Evolutionary conservation across 2,329 filamentous ascomycete species (phyloP), one percentile per base, ranked within the genome.

Genomic region (Aotearoamyces nothofagi): DNA sequence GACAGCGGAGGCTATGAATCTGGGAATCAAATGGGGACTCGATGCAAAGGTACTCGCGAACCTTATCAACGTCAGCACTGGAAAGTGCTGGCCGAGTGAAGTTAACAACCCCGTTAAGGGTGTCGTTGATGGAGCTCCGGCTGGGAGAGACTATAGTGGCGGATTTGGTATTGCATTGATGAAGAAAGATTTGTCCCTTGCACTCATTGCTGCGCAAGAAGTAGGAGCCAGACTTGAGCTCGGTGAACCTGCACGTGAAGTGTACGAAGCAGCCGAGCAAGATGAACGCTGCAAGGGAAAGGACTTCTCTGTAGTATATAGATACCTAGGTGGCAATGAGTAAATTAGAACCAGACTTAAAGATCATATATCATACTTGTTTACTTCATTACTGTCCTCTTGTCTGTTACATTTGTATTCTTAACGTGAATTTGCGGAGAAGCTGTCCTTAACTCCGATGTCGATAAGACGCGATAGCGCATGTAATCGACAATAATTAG

Each of bases 31-130:
- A 33, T 69, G 63, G 55, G 71, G 71, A 0, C 53, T 76, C 5
- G 68, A 74, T 34, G 58, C 69, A 2, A 58, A 60, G 43, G 60
- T 60, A 7, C 29, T 31, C 2, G 78, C 82, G 1, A 71, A 74
- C 29, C 74, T 94, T 52, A 82, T 98, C 58, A 96, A 94, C 50
- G 78, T 79, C 3, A 90, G 82, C 42, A 94, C 87, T 0, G 90
- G 90, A n/a, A 71, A 66, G 39, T 96, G 86, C 63, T 98, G 90
- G 90, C 84, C 87, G 1, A 90, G 78, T 44, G 86, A 94, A 56
- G 62, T 92, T 37, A 98, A 98, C 56, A 96, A 96, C 49, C 90
- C 90, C 0, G 84, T 96, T 3, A 74, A 74, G 8, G 86, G 84
- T 9, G 84, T 94, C 0, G 65, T 87, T 13, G 72, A 77, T 35